phyloP scores from a whole-genome alignment of 2,329 filamentous ascomycete genomes.

The Fusarium abutilonis region DNA sequence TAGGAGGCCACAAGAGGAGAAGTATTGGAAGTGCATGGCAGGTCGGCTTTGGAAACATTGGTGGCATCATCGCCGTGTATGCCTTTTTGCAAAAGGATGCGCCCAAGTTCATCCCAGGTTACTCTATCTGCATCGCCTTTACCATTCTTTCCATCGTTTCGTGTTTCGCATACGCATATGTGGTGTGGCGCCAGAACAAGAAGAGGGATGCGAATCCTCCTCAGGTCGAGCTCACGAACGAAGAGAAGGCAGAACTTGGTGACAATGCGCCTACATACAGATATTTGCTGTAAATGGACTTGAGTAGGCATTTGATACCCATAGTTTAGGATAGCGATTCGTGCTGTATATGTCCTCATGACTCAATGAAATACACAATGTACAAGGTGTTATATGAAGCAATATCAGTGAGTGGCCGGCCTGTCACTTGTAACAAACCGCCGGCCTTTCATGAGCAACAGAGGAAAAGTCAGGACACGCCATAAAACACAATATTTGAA shows the following conservation, averaged over 20 bases:
- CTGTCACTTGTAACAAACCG: no score
- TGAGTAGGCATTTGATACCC: conserved; percentile 1
- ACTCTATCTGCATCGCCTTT: conserved; percentile 80
- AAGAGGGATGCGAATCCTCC: conserved; percentile 62
- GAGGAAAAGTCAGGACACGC: no score
- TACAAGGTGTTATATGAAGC: not conserved
- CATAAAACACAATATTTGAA: no score
- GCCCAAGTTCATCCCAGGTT: conserved; percentile 76
- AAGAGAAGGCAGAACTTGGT: conserved; percentile 69
- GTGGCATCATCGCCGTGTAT: conserved; percentile 81
- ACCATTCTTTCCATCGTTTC: conserved; percentile 71
- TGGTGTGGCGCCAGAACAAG: conserved; percentile 69
- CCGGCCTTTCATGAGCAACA: no score
- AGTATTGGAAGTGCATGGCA: conserved; percentile 80
- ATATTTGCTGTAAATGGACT: conserved; percentile 60
- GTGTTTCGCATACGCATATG: conserved; percentile 68
- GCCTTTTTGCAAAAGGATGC: conserved; percentile 73
- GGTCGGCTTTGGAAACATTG: conserved; percentile 81
- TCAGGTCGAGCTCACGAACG: conserved; percentile 60
- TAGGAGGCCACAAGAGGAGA: conserved; percentile 76
- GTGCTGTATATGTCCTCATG: conserved; percentile 8
- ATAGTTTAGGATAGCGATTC: conserved; percentile 6
- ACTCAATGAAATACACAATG: conserved; percentile 18
- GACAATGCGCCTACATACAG: conserved; percentile 69
- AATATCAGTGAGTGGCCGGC: not conserved